Evolutionary conservation across 1,139 yeast genomes (phyloP).

Genomic region (Yamadazyma friedrichii): DNA sequence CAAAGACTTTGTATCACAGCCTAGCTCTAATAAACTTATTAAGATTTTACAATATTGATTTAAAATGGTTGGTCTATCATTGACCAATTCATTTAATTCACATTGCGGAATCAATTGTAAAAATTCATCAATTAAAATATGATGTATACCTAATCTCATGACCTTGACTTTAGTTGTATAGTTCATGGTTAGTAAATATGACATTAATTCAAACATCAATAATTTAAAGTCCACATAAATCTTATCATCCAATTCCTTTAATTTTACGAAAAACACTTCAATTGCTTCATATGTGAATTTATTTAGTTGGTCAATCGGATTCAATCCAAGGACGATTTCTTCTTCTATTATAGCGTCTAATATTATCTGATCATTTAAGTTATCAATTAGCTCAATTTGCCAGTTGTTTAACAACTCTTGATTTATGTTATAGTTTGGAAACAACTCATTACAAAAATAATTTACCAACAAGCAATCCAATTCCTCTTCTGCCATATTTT

Average conservation of each 20-base stretch:
- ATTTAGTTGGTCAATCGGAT: constrained; percentile 12
- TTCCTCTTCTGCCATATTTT: constrained; percentile 1
- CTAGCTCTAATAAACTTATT: constrained; percentile 32
- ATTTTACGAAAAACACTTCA: constrained; percentile 16
- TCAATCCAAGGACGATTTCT: constrained; percentile 20
- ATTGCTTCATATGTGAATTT: constrained; percentile 9
- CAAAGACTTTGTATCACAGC: constrained; percentile 28
- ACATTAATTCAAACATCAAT: constrained; percentile 29
- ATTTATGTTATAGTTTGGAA: constrained; percentile 28
- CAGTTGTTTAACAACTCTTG: constrained; percentile 30
- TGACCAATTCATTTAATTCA: constrained; percentile 1
- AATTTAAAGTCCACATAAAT: constrained; percentile 31
- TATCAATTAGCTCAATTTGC: constrained; percentile 37
- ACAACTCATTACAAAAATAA: constrained; percentile 23
- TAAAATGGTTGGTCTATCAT: constrained; percentile 15
- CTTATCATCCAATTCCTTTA: constrained; percentile 23
- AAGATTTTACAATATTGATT: constrained; percentile 25
- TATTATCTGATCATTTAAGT: constrained; percentile 17
- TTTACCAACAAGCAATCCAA: constrained; percentile 15
- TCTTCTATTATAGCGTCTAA: constrained; percentile 24
- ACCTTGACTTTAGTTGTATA: constrained; percentile 28
- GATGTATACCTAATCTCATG: constrained; percentile 19
- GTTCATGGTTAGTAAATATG: constrained; percentile 22
- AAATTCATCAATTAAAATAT: constrained; percentile 21
- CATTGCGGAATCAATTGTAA: constrained; percentile 6